phyloP scores from a whole-genome alignment of 139 green algal species.

The Penium margaritaceum region DNA sequence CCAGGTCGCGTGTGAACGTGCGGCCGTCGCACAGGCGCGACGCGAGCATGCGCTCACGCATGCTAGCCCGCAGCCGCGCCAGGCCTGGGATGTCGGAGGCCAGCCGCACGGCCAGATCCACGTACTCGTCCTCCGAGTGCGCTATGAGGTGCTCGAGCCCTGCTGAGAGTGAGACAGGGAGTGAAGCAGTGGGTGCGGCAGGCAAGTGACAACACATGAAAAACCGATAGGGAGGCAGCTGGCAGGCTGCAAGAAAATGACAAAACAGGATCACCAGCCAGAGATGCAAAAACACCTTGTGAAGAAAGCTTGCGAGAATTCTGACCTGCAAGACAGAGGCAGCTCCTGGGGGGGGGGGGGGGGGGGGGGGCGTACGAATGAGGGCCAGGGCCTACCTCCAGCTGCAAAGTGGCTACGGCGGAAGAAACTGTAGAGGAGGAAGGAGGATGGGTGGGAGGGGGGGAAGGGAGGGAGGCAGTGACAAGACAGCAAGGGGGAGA shows the following conservation, averaged over 20 bases:
- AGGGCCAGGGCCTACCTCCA: too few relatives aligned
- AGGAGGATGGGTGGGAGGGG: neutral
- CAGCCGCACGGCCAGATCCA: constrained; percentile 59
- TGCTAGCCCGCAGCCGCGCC: constrained; percentile 52
- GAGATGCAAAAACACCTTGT: too few relatives aligned
- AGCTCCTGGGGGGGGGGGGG: too few relatives aligned
- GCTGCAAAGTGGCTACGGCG: too few relatives aligned
- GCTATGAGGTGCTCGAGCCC: constrained; percentile 71
- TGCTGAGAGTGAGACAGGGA: neutral
- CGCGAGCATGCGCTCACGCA: constrained; percentile 70
- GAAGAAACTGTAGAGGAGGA: neutral
- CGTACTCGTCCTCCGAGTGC: constrained; percentile 67
- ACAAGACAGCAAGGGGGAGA: neutral
- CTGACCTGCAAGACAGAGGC: too few relatives aligned
- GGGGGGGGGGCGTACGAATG: too few relatives aligned
- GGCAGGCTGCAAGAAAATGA: neutral
- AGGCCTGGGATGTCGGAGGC: constrained; percentile 57
- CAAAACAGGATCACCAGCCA: too few relatives aligned
- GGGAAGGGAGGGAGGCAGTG: neutral
- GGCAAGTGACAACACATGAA: too few relatives aligned
- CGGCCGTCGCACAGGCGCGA: constrained; percentile 71
- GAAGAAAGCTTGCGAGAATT: too few relatives aligned
- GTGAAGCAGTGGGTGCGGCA: too few relatives aligned
- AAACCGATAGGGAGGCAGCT: too few relatives aligned
- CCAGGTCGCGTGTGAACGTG: constrained; percentile 66